Base-by-base conservation (phyloP, 257 asterid genomes). In the Solanum raphanifolium region DNA sequence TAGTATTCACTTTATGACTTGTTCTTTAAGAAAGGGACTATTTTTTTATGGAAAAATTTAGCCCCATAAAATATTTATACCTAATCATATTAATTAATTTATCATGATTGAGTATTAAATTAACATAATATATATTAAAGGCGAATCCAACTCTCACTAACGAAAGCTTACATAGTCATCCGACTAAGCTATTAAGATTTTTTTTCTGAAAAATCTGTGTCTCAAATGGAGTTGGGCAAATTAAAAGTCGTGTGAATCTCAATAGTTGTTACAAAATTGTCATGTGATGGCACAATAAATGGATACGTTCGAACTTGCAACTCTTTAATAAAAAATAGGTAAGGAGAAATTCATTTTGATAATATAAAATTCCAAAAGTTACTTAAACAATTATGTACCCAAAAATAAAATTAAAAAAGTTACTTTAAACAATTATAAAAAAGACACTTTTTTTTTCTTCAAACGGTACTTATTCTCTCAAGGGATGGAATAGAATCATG, bases 191-290 rank as follows among this genome's bases (percentile, higher is more conserved):
- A 21, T 9, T 21, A 21, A 1, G 27, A 58, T 58, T 8, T 0
- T 18, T 18, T 38, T 39, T 9, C 4, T 3, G 0, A 21, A 60
- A 60, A 62, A 0, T 23, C 0, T 0, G 7, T 23, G 6, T 10
- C 21, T 75, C 23, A 38, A 76, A 39, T 39, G 60, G 8, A 76
- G 9, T 13, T 76, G 60, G 31, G 35, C 60, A 76, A 76, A n/a
- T 1, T 12, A 38, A 2, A 11, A 36, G 6, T 36, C 32, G 55
- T 36, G 32, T 12, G 58, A 35, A 46, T 46, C 65, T 27, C 39
- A 43, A 25, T 81, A 9, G 39, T 81, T 27, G 41, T 81, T 81
- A 43, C 9, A 18, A 81, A 81, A 27, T 46, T 43, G 68, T 46
- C 66, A 0, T 27, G 32, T 16, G 39, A 18, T 15, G 60, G 2